Base-by-base conservation (phyloP, 1,284 basidiomycete species). In the Stygiomarasmius scandens region DNA sequence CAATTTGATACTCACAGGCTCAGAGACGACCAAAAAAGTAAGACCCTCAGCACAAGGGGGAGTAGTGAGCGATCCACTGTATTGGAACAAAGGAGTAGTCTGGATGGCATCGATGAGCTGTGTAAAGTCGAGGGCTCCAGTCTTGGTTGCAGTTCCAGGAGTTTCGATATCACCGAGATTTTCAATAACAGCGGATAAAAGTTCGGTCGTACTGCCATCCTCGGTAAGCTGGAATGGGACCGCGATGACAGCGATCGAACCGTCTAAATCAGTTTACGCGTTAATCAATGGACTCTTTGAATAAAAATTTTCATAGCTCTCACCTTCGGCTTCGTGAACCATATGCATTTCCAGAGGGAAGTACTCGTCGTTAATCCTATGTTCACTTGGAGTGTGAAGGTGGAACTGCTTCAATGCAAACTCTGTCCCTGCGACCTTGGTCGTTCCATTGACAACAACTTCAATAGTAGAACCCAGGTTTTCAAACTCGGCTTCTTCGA, bases 191-290 rank as follows among this genome's bases (percentile, higher is more conserved):
- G 59, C 48, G 20, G 61, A 61, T 38, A 64, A 54, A 6, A 64
- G 56, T 22, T 61, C 57, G 23, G 61, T 61, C 12, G 63, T 64
- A 14, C 47, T 50, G 1, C 58, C 60, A 52, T 64, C 63, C 52
- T 64, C 63, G 27, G 56, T 57, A 55, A 64, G 63, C 55, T 64
- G 63, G 63, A 64, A 64, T 9, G 63, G 63, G 14, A 64, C 46
- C 1, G 63, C 63, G 32, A 64, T 58, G 41, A 64, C 63, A 5
- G 58, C 63, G 29, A 64, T 64, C 14, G 59, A 56, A 22, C 52
- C 60, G 43, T 64, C 63, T 64, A 49, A 32, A 32, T 32, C 29
- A 12, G n/a, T n/a, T 32, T 32, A 32, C 5, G 29, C 29, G 29
- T 32, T 5, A 51, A n/a, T 54, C 9, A 23, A 23, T 23, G n/a